Percentiles rank a stretch among this genome's conserved stretches.
Evolutionary conservation across 2,329 filamentous ascomycete species (phyloP).

Genomic region (Microcyclospora pomicola): DNA sequence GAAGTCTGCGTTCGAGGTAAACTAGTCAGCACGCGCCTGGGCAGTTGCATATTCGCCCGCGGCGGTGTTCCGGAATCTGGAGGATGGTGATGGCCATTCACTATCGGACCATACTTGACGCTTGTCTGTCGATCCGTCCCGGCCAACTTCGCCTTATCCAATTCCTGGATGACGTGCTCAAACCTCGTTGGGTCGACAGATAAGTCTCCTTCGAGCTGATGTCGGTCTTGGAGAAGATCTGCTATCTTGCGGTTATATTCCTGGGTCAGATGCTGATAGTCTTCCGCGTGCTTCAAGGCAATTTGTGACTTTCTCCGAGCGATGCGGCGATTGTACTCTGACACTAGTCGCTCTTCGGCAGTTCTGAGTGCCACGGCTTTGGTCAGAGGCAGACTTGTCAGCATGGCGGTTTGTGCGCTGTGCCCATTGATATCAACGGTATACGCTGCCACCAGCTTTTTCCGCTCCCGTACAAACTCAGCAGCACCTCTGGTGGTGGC

Average conservation of each 20-base stretch:
- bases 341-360: constrained; percentile 21
- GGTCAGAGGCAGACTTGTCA: constrained; percentile 11
- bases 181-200: constrained; percentile 20
- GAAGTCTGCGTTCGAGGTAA: constrained; percentile 14
- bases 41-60: constrained; percentile 1
- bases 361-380: constrained; percentile 15
- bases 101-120: constrained; percentile 6
- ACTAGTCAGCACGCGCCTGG: constrained; percentile 9
- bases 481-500: constrained; percentile 17
- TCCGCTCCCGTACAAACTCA: constrained; percentile 20
- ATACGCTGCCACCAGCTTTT: constrained; percentile 18
- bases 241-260: constrained; percentile 22
- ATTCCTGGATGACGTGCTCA: constrained; percentile 17
- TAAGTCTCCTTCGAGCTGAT: constrained; percentile 19
- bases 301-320: constrained; percentile 24
- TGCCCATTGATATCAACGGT: constrained; percentile 12
- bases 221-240: constrained; percentile 17
- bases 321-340: constrained; percentile 20
- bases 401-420: constrained; percentile 9
- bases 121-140: constrained; percentile 12
- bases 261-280: constrained; percentile 20
- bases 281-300: constrained; percentile 21
- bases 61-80: neutral
- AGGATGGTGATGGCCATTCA: neutral
- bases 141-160: constrained; percentile 15